Base-by-base conservation (phyloP, 805 yeast genomes). In the Blastobotrys parvus region DNA sequence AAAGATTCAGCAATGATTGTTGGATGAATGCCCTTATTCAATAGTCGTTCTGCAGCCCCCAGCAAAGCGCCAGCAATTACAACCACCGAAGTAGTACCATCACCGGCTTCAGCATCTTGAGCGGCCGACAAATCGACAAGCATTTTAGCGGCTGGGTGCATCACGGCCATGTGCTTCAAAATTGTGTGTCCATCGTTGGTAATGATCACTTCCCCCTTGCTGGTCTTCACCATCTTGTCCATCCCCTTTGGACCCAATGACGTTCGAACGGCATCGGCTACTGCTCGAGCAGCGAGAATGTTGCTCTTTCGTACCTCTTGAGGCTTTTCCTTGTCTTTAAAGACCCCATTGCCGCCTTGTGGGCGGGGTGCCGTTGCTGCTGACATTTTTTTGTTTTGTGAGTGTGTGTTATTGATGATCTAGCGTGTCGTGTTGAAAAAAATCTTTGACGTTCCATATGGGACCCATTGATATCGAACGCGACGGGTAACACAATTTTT, bases 101-200 rank as follows among this genome's bases (percentile, higher is more conserved):
- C 99, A 44, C 99, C 99, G n/a, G 97, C 98, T 64, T 89, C 99
- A 31, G 89, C 83, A 57, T 92, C 99, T 67, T 92, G 99, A 1
- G 98, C 97, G 34, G 89, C 96, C 46, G 95, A 82, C 21, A 92
- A 85, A 61, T 92, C 97, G 36, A 92, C 98, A n/a, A 78, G 70
- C 97, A 92, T 92, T 59, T 88, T 82, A 1, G 98, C 98, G 1
- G 96, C 99, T 2, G 99, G 99, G 62, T 92, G 98, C 61, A 92
- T 74, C 40, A 92, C 94, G 1, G 98, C 97, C 97, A 92, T 92
- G 63, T 92, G 97, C 57, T 85, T 80, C 54, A 90, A 70, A 54
- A 92, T 92, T 2, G 99, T 92, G 64, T 94, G 97, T 27, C 99
- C 99, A 66, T 92, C 99, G 63, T 92, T 92, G 50, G 97, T 88